Percentiles rank a stretch among this genome's conserved stretches.
These are phyloP conservation scores for Colletotrichum destructivum DNA, from an alignment of 2,329 filamentous ascomycete species.

Conservation along the genomic window DNA sequence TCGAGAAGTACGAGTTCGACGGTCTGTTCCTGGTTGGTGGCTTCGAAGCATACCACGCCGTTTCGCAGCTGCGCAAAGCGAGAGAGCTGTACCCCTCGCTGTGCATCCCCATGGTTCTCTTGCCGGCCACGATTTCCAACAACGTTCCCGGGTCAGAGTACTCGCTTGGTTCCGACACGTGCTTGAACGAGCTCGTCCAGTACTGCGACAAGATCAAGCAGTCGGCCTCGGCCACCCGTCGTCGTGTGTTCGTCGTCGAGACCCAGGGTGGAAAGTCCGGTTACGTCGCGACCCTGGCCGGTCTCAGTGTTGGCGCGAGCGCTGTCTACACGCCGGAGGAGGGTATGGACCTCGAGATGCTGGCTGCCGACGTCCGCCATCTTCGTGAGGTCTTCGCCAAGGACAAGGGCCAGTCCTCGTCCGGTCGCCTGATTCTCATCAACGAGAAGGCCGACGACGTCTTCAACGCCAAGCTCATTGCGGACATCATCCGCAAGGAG, in stretches of 20 bases:
- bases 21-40: slow-evolving; percentile 93
- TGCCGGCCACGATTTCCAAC: slow-evolving; percentile 98
- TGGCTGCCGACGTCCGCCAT: slow-evolving; percentile 90
- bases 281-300: slow-evolving; percentile 92
- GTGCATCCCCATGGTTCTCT: slow-evolving; percentile 90
- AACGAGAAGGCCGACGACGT: slow-evolving; percentile 94
- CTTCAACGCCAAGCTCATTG: slow-evolving; percentile 93
- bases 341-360: slow-evolving; percentile 93
- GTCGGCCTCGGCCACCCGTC: slow-evolving; percentile 92
- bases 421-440: slow-evolving; percentile 94
- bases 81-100: slow-evolving; percentile 85
- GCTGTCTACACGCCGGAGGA: slow-evolving; percentile 98
- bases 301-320: slow-evolving; percentile 90
- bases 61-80: slow-evolving; percentile 88
- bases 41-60: slow-evolving; percentile 95
- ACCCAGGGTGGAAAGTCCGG: slow-evolving; percentile 96
- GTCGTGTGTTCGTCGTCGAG: slow-evolving; percentile 97
- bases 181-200: slow-evolving; percentile 92
- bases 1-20: slow-evolving; percentile 90
- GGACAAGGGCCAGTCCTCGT: slow-evolving; percentile 89
- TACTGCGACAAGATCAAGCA: slow-evolving; percentile 99
- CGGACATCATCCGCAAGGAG: slow-evolving; percentile 95
- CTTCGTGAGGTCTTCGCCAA: slow-evolving; percentile 87
- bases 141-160: slow-evolving; percentile 99
- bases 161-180: slow-evolving; percentile 96